These are phyloP conservation scores for Sugiyamaella japonica DNA, from an alignment of 1,139 yeast genomes.

Conservation along the genomic window DNA sequence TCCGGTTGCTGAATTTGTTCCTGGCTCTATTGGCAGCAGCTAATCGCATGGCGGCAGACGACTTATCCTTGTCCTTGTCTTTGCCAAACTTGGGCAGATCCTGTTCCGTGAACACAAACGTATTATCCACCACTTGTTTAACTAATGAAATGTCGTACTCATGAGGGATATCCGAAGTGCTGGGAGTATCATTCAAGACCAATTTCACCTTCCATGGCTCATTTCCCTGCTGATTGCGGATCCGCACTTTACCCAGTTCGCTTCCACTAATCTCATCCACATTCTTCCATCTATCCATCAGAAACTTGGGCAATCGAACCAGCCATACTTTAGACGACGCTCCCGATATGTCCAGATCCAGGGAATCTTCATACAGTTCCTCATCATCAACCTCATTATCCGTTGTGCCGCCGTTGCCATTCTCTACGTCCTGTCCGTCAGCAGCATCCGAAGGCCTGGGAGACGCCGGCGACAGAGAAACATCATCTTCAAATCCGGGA, in stretches of 20 bases:
- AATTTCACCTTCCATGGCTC: conserved; percentile 41
- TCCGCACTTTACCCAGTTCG: conserved; percentile 78
- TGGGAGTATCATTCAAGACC: conserved; percentile 44
- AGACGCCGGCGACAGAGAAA: conserved; percentile 39
- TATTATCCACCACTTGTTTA: conserved; percentile 74
- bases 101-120: conserved; percentile 88
- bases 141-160: conserved; percentile 79
- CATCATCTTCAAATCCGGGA: conserved; percentile 41
- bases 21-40: conserved; percentile 32
- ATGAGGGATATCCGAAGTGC: conserved; percentile 62
- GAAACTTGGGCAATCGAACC: conserved; percentile 82
- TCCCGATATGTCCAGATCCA: conserved; percentile 44
- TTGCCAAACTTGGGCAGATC: conserved; percentile 55
- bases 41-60: conserved; percentile 9
- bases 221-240: conserved; percentile 49
- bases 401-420: conserved; percentile 32
- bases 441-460: conserved; percentile 26
- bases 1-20: conserved; percentile 45
- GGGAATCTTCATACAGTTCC: conserved; percentile 43
- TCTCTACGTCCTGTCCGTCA: conserved; percentile 31
- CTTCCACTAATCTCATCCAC: conserved; percentile 61
- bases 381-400: conserved; percentile 36
- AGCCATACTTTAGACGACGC: conserved; percentile 72
- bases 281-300: conserved; percentile 80
- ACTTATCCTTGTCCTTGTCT: conserved; percentile 13